These are phyloP conservation scores for Neocucurbitaria cava DNA, from an alignment of 2,329 filamentous ascomycete species.

Conservation along the genomic window DNA sequence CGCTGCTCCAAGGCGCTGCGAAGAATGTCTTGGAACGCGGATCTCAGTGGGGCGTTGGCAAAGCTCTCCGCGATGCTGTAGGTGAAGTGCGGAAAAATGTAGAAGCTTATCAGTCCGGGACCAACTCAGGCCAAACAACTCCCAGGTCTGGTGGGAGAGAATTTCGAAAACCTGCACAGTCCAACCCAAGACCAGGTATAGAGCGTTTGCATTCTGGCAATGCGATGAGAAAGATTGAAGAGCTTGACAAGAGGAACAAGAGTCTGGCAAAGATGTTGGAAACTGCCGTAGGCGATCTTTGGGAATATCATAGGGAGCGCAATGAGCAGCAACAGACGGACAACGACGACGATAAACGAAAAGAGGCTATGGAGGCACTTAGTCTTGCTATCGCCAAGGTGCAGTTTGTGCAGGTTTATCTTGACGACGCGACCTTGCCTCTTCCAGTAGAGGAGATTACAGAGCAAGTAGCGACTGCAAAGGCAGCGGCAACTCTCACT, in stretches of 20 bases:
- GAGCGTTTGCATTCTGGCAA: slow-evolving; percentile 31
- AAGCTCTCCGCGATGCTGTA: slow-evolving; percentile 80
- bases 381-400: slow-evolving; percentile 59
- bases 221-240: slow-evolving; percentile 38
- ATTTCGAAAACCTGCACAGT: slow-evolving; percentile 39
- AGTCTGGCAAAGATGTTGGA: slow-evolving; percentile 73
- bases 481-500: slow-evolving; percentile 26
- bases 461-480: slow-evolving; percentile 32
- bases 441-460: slow-evolving; percentile 50
- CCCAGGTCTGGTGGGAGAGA: slow-evolving; percentile 45
- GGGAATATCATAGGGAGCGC: slow-evolving; percentile 63
- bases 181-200: slow-evolving; percentile 23
- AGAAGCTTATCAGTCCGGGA: slow-evolving; percentile 63
- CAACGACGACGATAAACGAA: slow-evolving; percentile 36
- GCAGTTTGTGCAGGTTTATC: slow-evolving; percentile 60
- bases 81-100: slow-evolving; percentile 81
- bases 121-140: slow-evolving; percentile 37
- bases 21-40: slow-evolving; percentile 75
- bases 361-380: slow-evolving; percentile 49
- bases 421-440: slow-evolving; percentile 55
- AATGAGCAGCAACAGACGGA: slow-evolving; percentile 47
- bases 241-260: slow-evolving; percentile 69
- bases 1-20: slow-evolving; percentile 76
- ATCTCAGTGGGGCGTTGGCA: slow-evolving; percentile 80
- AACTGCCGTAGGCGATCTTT: slow-evolving; percentile 69